phyloP scores from a whole-genome alignment of 1,139 yeast genomes.

The Lodderomyces theae region DNA sequence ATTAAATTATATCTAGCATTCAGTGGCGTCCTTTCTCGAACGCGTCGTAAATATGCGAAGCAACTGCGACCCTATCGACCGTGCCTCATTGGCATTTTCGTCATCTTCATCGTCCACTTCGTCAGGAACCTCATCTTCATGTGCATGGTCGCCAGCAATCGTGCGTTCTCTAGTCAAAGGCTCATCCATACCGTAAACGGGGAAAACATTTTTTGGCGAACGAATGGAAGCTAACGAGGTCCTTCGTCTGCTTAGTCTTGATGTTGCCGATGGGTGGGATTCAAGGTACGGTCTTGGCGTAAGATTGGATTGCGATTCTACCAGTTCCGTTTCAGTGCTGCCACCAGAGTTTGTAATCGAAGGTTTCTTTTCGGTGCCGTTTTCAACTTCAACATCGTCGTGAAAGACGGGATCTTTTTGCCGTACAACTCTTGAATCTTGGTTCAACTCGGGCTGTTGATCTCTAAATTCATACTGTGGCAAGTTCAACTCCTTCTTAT shows the following conservation, averaged over 20 bases:
- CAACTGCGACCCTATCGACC: conserved; percentile 29
- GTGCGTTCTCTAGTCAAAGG: conserved; percentile 55
- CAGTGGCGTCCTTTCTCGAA: background rate
- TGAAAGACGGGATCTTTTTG: conserved; percentile 19
- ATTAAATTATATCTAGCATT: background rate
- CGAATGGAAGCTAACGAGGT: conserved; percentile 2
- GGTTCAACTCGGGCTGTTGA: conserved; percentile 73
- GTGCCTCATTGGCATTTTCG: conserved; percentile 20
- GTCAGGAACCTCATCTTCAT: background rate
- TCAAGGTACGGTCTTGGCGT: background rate
- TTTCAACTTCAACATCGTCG: conserved; percentile 10
- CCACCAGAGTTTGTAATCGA: background rate
- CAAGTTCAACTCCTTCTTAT: conserved; percentile 54
- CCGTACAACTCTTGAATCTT: conserved; percentile 75
- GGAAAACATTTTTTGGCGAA: conserved; percentile 76
- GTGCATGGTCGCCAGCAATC: conserved; percentile 44
- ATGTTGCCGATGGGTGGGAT: background rate
- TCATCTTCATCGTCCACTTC: conserved; percentile 4
- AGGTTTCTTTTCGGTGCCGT: conserved; percentile 9
- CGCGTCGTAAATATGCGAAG: conserved; percentile 17
- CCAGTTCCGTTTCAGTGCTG: background rate
- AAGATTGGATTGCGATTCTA: background rate
- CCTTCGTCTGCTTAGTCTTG: background rate
- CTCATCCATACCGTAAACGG: conserved; percentile 72
- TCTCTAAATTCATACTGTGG: conserved; percentile 70